Base-by-base conservation (phyloP, 768 basidiomycete species). In the Goffeauzyma gilvescens region DNA sequence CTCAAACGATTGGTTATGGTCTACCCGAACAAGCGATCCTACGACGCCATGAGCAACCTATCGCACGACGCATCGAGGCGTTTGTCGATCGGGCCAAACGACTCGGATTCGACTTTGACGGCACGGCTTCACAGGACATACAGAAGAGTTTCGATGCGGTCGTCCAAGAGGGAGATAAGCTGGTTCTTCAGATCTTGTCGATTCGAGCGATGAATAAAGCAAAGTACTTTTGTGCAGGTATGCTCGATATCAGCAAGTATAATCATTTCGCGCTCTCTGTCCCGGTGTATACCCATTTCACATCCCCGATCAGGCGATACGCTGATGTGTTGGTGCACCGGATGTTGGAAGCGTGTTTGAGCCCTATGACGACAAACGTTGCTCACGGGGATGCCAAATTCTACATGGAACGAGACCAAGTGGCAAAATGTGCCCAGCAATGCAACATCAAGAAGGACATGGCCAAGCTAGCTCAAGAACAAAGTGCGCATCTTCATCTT, bases 241-340 rank as follows among this genome's bases (percentile, higher is more conserved):
- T 95, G 90, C 70, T 98, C 53, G 93, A 98, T 64, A 98, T 98
- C 56, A 85, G 87, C 31, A 95, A 95, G 68, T 98, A 96, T 58
- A 67, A 75, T 23, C 93, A 98, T 65, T 96, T 84, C 61, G 78
- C 89, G 0, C 68, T 96, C 51, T 90, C 77, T 51, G 68, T 75
- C 5, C 87, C 93, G 14, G 71, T 98, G 32, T 98, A 96, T 67
- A 90, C 64, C n/a, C 62, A 64, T 38, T 65, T 65, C 46, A 60
- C 61, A 47, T 57, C 55, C 17, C 93, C 87, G 7, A 87, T 93
- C 53, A 77, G 63, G 25, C 51, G 59, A 42, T 60, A 60, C 34
- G 84, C 86, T 38, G 93, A 98, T 58, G 69, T 98, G 36, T 69
- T 98, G 32, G 89, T 90, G 9, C 93, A 96, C 61, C 85, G 93